phyloP scores from a whole-genome alignment of 208 protist species.

The Trypanosoma boissoni region DNA sequence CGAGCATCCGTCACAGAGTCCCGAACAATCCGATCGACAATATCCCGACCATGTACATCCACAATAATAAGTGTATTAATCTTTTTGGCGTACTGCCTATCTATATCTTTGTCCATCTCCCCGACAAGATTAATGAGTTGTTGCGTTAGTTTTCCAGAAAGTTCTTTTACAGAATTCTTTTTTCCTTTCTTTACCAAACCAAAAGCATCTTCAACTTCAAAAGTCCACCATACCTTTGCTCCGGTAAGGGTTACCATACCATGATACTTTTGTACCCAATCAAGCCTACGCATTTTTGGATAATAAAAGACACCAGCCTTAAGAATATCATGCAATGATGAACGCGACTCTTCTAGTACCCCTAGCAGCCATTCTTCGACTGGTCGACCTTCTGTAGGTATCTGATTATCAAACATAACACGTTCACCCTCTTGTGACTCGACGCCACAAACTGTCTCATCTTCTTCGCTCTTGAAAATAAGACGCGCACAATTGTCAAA shows the following conservation, averaged over 20 bases:
- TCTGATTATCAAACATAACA: conserved; percentile 88
- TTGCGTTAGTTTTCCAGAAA: conserved; percentile 84
- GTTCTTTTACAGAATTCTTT: conserved; percentile 96
- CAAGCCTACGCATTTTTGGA: conserved; percentile 88
- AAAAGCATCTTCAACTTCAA: conserved; percentile 97
- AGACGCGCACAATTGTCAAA: conserved; percentile 97
- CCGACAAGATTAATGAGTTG: conserved; percentile 96
- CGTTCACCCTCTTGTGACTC: conserved; percentile 96
- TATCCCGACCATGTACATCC: conserved; percentile 99
- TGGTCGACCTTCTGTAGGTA: conserved; percentile 86
- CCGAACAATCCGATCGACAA: conserved; percentile 98
- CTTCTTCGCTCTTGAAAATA: conserved; percentile 91
- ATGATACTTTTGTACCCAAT: conserved; percentile 96
- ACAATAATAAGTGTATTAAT: conserved; percentile 99
- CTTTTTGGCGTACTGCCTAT: conserved; percentile 94
- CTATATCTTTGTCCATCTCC: conserved; percentile 94
- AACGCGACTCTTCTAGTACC: conserved; percentile 94
- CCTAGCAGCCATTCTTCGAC: conserved; percentile 98
- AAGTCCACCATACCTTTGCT: conserved; percentile 99
- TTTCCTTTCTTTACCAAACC: conserved; percentile 90
- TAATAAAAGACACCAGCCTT: conserved; percentile 98
- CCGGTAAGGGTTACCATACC: conserved; percentile 96
- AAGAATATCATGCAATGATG: conserved; percentile 92
- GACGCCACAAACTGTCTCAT: conserved; percentile 94
- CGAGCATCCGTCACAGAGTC: conserved; percentile 97